Percentiles rank a stretch among this genome's conserved stretches.
phyloP scores from a whole-genome alignment of 164 flowering plant genomes.

The Dillenia suffruticosa region DNA sequence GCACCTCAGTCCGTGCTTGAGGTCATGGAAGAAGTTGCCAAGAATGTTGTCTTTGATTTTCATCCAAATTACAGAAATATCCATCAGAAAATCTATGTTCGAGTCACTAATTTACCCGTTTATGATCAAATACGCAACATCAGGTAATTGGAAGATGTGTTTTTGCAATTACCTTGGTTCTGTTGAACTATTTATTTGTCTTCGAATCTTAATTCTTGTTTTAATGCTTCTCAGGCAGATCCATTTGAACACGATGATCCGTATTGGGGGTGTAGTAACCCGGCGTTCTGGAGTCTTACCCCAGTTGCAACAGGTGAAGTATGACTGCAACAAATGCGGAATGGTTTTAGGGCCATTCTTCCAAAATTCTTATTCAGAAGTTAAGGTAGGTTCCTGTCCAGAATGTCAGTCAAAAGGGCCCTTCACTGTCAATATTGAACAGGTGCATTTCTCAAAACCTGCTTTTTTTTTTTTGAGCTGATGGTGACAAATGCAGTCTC shows the following conservation, averaged over 20 bases:
- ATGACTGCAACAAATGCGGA: constrained; percentile 79
- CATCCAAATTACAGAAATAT: constrained; percentile 87
- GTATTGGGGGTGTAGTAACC: constrained; percentile 97
- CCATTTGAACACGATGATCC: constrained; percentile 97
- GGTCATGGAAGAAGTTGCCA: constrained; percentile 97
- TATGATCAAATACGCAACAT: constrained; percentile 97
- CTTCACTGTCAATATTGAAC: constrained; percentile 91
- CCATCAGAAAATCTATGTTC: constrained; percentile 81
- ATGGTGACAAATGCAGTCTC: neutral
- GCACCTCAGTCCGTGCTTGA: constrained; percentile 95
- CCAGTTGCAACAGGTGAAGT: constrained; percentile 92
- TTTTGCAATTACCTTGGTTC: neutral
- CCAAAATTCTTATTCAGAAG: constrained; percentile 96
- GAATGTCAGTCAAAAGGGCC: constrained; percentile 99
- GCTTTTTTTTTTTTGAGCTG: neutral
- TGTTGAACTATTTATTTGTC: neutral
- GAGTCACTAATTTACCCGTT: constrained; percentile 85
- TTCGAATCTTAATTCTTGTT: neutral
- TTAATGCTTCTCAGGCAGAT: constrained; percentile 61
- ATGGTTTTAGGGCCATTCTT: constrained; percentile 84
- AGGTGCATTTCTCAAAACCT: constrained; percentile 37
- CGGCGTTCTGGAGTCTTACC: constrained; percentile 97
- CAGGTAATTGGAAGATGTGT: constrained; percentile 34
- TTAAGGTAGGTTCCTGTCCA: constrained; percentile 97
- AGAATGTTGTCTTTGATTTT: constrained; percentile 70